Conservation (phyloP, 352 stramenopile species). For the Nothophytophthora sp. region DNA sequence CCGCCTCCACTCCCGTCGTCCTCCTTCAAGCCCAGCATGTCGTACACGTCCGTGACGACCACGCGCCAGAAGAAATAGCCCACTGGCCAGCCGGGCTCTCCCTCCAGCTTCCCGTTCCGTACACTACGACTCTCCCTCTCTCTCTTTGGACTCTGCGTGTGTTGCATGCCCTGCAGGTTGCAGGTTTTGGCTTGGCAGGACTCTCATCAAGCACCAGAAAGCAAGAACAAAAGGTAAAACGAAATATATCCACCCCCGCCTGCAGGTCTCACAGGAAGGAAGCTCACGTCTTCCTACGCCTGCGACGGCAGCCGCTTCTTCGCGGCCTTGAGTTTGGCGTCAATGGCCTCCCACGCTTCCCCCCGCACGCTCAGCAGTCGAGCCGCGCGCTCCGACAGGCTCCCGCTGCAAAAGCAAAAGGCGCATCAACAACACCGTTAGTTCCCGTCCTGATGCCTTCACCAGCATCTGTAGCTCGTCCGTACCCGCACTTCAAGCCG, state of each 20-base stretch:
- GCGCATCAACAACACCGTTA: conserved; percentile 1
- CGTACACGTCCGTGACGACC: conserved; percentile 72
- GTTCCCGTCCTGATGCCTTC: too few relatives aligned
- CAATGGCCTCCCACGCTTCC: conserved; percentile 90
- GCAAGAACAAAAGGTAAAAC: not conserved
- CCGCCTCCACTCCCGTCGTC: conserved; percentile 35
- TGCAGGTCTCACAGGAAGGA: conserved; percentile 26
- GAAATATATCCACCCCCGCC: conserved; percentile 1
- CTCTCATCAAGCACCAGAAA: too few relatives aligned
- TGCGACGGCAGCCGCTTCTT: conserved; percentile 30
- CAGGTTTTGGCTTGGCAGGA: too few relatives aligned
- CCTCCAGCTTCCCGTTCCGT: conserved; percentile 18
- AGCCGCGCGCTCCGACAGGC: conserved; percentile 86
- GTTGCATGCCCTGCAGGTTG: conserved; percentile 12
- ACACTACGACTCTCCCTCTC: conserved; percentile 31
- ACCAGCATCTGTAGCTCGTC: not conserved
- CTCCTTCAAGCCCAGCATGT: conserved; percentile 79
- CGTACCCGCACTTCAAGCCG: conserved; percentile 96
- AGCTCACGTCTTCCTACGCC: conserved; percentile 14
- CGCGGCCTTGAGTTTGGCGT: conserved; percentile 72
- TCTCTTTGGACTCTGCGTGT: conserved; percentile 16
- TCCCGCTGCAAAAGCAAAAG: conserved; percentile 64
- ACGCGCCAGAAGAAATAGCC: conserved; percentile 63
- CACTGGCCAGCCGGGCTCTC: not conserved
- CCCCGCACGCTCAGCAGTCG: conserved; percentile 94